A percentile compares a stretch with the other conserved stretches of the same genome.
These are phyloP conservation scores for Zhuliangozyma parablackwelliae DNA, from an alignment of 1,139 yeast genomes.

Conservation along the genomic window DNA sequence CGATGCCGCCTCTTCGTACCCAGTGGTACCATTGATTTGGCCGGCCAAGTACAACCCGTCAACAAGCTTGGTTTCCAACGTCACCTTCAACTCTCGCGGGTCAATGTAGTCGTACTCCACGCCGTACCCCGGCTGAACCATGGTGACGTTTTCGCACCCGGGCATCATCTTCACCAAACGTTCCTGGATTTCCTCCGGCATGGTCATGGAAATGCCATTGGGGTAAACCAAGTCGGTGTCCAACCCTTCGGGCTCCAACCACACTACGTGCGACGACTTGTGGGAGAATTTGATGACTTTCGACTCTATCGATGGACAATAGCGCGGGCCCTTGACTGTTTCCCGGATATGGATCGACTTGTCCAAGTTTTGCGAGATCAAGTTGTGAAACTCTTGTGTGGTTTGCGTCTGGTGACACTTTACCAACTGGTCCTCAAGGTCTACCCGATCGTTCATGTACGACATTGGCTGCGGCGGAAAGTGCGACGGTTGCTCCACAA, in stretches of 20 bases:
- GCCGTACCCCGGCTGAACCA: conserved; percentile 96
- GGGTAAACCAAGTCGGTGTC: conserved; percentile 86
- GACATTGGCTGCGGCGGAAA: conserved; percentile 87
- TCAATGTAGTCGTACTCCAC: conserved; percentile 96
- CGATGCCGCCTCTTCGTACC: conserved; percentile 98
- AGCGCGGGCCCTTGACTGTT: conserved; percentile 93
- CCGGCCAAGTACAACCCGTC: conserved; percentile 87
- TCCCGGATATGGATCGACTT: conserved; percentile 87
- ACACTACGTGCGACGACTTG: conserved; percentile 71
- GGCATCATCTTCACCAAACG: conserved; percentile 72
- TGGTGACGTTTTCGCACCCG: conserved; percentile 82
- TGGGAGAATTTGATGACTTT: conserved; percentile 79
- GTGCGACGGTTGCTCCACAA: conserved; percentile 75
- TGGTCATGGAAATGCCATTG: conserved; percentile 91
- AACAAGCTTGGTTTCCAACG: conserved; percentile 78
- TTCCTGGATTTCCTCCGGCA: conserved; percentile 91
- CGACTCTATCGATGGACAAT: conserved; percentile 95
- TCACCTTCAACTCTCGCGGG: conserved; percentile 76
- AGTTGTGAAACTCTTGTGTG: conserved; percentile 66
- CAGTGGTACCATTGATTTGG: conserved; percentile 97
- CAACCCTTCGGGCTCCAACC: conserved; percentile 97
- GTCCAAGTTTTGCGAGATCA: conserved; percentile 67
- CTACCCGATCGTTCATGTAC: conserved; percentile 65
- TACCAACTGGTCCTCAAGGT: conserved; percentile 54
- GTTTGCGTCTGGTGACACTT: conserved; percentile 78